Conservation (phyloP, 495 filamentous ascomycete genomes). For the Tuber borchii region DNA sequence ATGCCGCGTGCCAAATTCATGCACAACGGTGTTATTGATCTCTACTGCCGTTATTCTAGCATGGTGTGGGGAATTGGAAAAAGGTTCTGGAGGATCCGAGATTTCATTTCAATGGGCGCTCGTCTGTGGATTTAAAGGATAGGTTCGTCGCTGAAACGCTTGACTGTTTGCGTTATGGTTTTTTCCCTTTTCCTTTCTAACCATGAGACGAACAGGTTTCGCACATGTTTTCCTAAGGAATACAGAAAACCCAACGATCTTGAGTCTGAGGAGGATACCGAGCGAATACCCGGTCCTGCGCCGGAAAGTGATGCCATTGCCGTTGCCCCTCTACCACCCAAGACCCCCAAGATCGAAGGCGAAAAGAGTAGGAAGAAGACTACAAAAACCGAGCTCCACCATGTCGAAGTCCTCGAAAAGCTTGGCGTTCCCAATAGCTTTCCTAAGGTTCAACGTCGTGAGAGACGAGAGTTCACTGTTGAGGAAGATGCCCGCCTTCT, state of each 20-base stretch:
- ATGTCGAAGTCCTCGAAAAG: slow-evolving; percentile 39
- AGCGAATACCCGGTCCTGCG: slow-evolving; percentile 22
- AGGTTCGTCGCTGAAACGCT: slow-evolving; percentile 34
- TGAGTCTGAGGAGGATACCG: slow-evolving; percentile 33
- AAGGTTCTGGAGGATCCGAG: slow-evolving; percentile 58
- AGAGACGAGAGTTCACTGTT: slow-evolving; percentile 39
- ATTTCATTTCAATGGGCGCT: slow-evolving; percentile 57
- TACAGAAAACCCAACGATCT: slow-evolving; percentile 34
- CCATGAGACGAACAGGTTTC: slow-evolving; percentile 30
- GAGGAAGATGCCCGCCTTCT: slow-evolving; percentile 39
- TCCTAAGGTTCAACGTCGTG: slow-evolving; percentile 39
- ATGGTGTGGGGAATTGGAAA: slow-evolving; percentile 69
- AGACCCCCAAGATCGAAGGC: slow-evolving; percentile 31
- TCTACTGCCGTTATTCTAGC: slow-evolving; percentile 14
- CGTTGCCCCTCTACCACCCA: slow-evolving; percentile 21
- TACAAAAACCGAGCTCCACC: slow-evolving; percentile 40
- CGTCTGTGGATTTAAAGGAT: slow-evolving; percentile 67
- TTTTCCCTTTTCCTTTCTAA: slow-evolving; percentile 10
- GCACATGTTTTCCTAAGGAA: slow-evolving; percentile 41
- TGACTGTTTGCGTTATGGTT: not conserved
- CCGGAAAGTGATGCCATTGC: slow-evolving; percentile 20
- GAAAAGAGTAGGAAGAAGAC: slow-evolving; percentile 34
- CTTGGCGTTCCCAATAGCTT: slow-evolving; percentile 34
- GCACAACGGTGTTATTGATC: slow-evolving; percentile 22
- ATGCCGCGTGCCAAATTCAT: slow-evolving; percentile 30